These are phyloP conservation scores for Diddensiella transvaalensis DNA, from an alignment of 805 yeast species.

Conservation along the genomic window DNA sequence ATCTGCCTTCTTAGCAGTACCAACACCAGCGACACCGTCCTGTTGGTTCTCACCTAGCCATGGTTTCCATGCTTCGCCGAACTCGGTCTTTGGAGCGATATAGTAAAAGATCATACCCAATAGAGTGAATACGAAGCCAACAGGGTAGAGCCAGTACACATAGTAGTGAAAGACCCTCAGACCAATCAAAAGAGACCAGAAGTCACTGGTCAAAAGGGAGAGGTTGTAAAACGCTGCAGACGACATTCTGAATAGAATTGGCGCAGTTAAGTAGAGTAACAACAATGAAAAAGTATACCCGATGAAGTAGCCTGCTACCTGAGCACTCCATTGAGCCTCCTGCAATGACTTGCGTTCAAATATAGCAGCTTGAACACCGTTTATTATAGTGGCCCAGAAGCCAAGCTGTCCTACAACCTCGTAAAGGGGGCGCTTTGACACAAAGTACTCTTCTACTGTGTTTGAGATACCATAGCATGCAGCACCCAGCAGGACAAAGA, in stretches of 20 bases:
- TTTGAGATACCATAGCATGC: slow-evolving; percentile 44
- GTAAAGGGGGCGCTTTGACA: slow-evolving; percentile 43
- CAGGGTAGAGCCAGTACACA: slow-evolving; percentile 46
- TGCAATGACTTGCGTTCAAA: slow-evolving; percentile 38
- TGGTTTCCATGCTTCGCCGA: slow-evolving; percentile 42
- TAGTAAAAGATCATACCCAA: slow-evolving; percentile 41
- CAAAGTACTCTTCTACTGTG: slow-evolving; percentile 42
- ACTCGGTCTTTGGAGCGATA: slow-evolving; percentile 33
- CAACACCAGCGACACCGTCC: slow-evolving; percentile 29
- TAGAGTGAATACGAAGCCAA: slow-evolving; percentile 43
- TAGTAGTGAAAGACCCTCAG: slow-evolving; percentile 42
- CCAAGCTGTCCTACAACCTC: slow-evolving; percentile 45
- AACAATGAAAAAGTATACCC: slow-evolving; percentile 41
- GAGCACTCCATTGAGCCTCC: slow-evolving; percentile 38
- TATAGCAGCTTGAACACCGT: slow-evolving; percentile 43
- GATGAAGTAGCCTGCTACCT: slow-evolving; percentile 42
- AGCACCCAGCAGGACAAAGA: slow-evolving; percentile 43
- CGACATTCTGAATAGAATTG: slow-evolving; percentile 43
- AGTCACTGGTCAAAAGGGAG: slow-evolving; percentile 42
- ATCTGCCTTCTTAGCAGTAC: slow-evolving; percentile 25
- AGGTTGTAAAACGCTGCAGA: slow-evolving; percentile 46
- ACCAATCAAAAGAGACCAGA: slow-evolving; percentile 45
- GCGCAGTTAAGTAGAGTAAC: slow-evolving; percentile 40
- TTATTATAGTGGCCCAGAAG: slow-evolving; percentile 40
- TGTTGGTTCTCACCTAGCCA: slow-evolving; percentile 37